phyloP scores from a whole-genome alignment of 1,284 basidiomycete genomes.

The Takashimella tepidaria region DNA sequence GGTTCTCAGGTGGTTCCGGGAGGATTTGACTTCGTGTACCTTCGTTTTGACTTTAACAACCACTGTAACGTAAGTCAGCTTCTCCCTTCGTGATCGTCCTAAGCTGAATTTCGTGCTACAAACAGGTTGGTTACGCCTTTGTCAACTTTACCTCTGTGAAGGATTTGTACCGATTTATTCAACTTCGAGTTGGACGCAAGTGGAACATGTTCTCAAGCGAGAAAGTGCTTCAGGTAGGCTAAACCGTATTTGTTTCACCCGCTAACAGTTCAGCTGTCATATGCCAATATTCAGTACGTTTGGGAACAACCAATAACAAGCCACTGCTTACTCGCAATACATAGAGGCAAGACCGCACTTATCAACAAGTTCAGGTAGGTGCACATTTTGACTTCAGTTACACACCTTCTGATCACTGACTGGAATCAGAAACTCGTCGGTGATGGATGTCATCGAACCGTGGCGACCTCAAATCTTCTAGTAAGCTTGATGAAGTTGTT shows the following conservation, averaged over 20 bases:
- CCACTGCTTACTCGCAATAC: neutral
- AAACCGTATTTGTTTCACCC: neutral
- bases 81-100: neutral
- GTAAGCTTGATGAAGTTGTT: conserved; percentile 12
- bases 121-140: conserved; percentile 45
- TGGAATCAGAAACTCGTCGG: conserved; percentile 42
- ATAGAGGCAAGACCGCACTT: conserved; percentile 41
- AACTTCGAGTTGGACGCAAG: conserved; percentile 38
- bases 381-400: too few relatives aligned
- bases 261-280: conserved; percentile 35
- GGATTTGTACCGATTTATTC: conserved; percentile 36
- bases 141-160: conserved; percentile 43
- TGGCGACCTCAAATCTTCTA: conserved; percentile 48
- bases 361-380: conserved; percentile 46
- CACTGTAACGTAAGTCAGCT: conserved; percentile 42
- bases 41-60: conserved; percentile 47
- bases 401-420: too few relatives aligned
- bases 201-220: conserved; percentile 48
- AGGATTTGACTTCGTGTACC: conserved; percentile 46
- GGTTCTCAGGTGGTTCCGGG: conserved; percentile 38
- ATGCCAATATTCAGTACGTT: conserved; percentile 46
- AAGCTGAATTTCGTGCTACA: neutral
- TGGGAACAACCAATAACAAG: neutral
- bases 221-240: conserved; percentile 45
- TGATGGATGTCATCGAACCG: conserved; percentile 41